Evolutionary conservation across 148 eudicot genomes (phyloP).

Genomic region (Rhododendron henanense): DNA sequence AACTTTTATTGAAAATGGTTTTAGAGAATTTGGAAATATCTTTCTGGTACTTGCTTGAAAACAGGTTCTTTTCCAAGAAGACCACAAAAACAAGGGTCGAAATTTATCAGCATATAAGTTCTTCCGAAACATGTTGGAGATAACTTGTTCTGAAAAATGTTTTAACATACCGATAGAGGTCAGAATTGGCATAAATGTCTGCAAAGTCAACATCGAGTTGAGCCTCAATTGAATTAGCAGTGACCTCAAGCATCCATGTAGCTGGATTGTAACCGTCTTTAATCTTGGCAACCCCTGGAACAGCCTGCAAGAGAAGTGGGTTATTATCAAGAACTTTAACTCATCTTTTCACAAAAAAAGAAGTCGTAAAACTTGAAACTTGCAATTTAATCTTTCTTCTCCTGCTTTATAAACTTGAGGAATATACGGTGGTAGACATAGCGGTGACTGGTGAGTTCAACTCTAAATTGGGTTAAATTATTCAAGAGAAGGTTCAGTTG

Average conservation of each 20-base stretch:
- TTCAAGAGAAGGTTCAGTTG: neutral
- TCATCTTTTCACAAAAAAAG: neutral
- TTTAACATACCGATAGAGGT: slow-evolving; percentile 24
- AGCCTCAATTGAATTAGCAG: slow-evolving; percentile 28
- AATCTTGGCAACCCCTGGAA: slow-evolving; percentile 39
- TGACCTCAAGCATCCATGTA: slow-evolving; percentile 57
- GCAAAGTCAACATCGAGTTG: slow-evolving; percentile 46
- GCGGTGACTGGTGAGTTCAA: neutral
- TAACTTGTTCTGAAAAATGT: neutral
- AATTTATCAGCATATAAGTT: neutral
- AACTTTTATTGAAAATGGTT: neutral
- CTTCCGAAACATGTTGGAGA: neutral
- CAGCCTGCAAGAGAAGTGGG: slow-evolving; percentile 15
- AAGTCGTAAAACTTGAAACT: neutral
- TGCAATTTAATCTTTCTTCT: neutral
- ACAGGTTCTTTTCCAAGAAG: neutral
- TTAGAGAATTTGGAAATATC: neutral
- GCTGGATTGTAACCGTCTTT: slow-evolving; percentile 53
- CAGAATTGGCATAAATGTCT: slow-evolving; percentile 34
- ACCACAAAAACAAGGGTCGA: neutral
- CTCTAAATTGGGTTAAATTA: neutral
- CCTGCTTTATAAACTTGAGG: neutral
- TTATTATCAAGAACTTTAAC: neutral
- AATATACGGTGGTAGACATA: neutral
- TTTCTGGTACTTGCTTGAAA: neutral